Conservation (phyloP, 371 early-diverging fungal species). For the Mortierella sp. region DNA sequence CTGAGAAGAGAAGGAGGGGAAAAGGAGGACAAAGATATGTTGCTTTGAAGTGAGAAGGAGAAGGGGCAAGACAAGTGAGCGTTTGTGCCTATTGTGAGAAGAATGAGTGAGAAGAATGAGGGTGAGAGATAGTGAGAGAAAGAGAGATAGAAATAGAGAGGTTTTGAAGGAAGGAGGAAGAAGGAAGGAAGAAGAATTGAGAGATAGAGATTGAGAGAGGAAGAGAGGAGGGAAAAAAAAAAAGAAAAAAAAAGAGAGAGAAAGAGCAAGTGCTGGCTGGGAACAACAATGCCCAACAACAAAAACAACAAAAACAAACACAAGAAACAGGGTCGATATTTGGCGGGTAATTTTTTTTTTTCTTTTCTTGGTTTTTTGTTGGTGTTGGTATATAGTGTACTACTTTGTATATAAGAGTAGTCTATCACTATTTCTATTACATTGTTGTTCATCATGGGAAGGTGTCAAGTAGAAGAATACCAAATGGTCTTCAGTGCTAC, state of each 20-base stretch:
- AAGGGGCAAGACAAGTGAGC: neutral
- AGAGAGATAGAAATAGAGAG: no score
- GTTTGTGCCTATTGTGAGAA: neutral
- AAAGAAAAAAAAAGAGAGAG: no score
- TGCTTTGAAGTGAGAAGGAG: neutral
- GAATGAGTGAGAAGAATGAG: neutral
- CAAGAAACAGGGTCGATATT: neutral
- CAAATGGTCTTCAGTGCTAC: no score
- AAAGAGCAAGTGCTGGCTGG: neutral
- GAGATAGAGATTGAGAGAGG: no score
- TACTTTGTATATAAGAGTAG: neutral
- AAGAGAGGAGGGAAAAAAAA: no score
- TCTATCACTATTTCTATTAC: no score
- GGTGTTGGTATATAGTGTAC: no score
- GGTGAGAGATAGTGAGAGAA: neutral
- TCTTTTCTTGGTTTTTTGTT: neutral
- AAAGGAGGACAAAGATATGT: neutral
- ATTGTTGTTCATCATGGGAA: no score
- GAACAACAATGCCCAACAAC: no score
- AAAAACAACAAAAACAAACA: neutral
- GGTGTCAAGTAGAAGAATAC: no score
- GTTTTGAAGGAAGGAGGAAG: no score
- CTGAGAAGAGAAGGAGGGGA: neutral
- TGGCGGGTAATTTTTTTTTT: constrained; percentile 3
- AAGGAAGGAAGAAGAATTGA: no score